phyloP scores from a whole-genome alignment of 1,284 basidiomycete species.

The Wallemia hederae region DNA sequence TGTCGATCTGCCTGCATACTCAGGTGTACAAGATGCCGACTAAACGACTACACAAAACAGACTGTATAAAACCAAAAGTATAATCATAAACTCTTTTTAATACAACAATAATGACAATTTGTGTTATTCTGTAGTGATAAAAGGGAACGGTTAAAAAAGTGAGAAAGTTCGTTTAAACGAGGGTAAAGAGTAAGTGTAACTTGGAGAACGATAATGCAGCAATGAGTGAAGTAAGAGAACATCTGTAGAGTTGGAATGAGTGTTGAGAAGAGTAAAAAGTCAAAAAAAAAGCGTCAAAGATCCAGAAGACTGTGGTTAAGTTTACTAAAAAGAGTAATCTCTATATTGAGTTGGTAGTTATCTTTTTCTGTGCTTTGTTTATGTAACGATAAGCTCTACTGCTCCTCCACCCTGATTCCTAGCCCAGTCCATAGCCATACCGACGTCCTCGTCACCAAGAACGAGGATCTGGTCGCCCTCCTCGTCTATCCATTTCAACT shows the following conservation, averaged over 20 bases:
- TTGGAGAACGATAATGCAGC: background rate
- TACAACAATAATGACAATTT: background rate
- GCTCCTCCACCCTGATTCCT: background rate
- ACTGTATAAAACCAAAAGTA: background rate
- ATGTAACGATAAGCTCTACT: background rate
- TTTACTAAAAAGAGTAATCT: background rate
- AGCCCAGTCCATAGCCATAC: conserved; percentile 44
- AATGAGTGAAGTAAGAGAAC: background rate
- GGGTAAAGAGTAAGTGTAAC: background rate
- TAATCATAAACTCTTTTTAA: background rate
- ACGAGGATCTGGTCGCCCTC: conserved; percentile 66
- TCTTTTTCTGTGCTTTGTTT: background rate
- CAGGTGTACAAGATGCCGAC: conserved; percentile 62
- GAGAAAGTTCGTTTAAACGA: background rate
- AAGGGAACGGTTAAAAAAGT: too few species aligned
- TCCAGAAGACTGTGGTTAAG: background rate
- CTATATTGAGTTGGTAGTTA: background rate
- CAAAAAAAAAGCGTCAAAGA: background rate
- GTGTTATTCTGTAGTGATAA: too few species aligned
- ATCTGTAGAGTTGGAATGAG: background rate
- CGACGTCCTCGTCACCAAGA: conserved; percentile 60
- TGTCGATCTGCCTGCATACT: conserved; percentile 56
- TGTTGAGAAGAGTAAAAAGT: background rate
- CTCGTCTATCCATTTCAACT: conserved; percentile 45
- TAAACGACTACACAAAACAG: background rate